Evolutionary conservation across 164 flowering plant genomes (phyloP), one percentile per base, ranked within the genome.

Genomic region (Annona squamosa): DNA sequence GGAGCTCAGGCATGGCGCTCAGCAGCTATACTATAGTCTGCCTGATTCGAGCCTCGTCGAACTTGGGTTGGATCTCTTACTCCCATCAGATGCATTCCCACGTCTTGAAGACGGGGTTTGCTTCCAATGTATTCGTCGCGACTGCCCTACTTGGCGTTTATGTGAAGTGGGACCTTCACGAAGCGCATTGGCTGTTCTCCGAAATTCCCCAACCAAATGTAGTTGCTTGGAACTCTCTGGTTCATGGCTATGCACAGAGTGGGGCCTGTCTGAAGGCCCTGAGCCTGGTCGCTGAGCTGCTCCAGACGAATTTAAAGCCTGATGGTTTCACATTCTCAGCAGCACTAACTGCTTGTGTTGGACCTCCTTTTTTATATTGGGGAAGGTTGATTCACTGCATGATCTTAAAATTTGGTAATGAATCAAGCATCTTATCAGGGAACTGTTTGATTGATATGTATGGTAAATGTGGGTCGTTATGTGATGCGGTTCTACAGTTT

Each of bases 391-490:
- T 90, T 73, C 93, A 89, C 77, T 82, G 89, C 46, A 82, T 74
- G 82, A 79, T 87, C 73, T 70, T 84, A 43, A 84, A 86, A 73
- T 47, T 57, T 69, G 90, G 91, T 41, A 43, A 80, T 41, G 87
- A 79, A 46, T 63, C 71, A 37, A 78, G 80, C 46, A 73, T 75
- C 63, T 74, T 85, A 59, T 81, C 85, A 47, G 79, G 74, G 1
- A 88, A 91, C 81, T 89, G 93, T 74, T 80, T 88, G 84, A 83
- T 91, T 71, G 88, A 89, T 62, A 82, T 87, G 87, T 89, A 90
- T 72, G 95, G 91, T 1, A 89, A 85, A 83, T 90, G 90, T 47
- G 84, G 86, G 4, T 74, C 41, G 56, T 82, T 74, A 44, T 83
- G 86, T 47, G 87, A 85, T 1, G 86, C 91, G 0, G 79, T 81